Conservation (phyloP, 2,329 filamentous ascomycete species). For the Cyanodermella asteris region DNA sequence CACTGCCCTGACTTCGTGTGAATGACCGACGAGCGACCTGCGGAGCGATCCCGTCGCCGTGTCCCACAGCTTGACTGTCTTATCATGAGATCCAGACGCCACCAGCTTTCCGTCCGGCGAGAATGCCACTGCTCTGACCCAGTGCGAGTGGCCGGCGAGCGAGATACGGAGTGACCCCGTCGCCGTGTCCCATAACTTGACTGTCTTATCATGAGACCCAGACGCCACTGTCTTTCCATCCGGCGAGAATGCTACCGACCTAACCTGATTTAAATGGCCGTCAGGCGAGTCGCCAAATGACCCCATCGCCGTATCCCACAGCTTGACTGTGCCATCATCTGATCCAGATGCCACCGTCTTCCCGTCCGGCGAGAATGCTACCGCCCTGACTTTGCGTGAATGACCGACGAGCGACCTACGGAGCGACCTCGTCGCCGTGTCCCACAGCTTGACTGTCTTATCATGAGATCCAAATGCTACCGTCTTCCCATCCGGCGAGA, state of each 20-base stretch:
- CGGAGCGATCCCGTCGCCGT: constrained; percentile 39
- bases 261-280: too few species aligned
- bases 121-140: constrained; percentile 3
- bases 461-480: constrained; percentile 9
- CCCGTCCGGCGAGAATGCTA: constrained; percentile 6
- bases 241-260: constrained; percentile 6
- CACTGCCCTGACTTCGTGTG: constrained; percentile 77
- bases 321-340: constrained; percentile 1
- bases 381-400: neutral
- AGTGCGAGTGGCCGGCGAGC: constrained; percentile 2
- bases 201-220: constrained; percentile 1
- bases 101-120: constrained; percentile 5
- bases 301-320: constrained; percentile 3
- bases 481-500: constrained; percentile 7
- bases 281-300: too few species aligned
- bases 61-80: constrained; percentile 4
- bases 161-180: too few species aligned
- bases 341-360: constrained; percentile 3
- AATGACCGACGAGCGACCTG: constrained; percentile 78
- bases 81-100: constrained; percentile 4
- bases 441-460: constrained; percentile 8
- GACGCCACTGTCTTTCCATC: constrained; percentile 5
- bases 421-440: constrained; percentile 1
- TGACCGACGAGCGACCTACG: constrained; percentile 2
- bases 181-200: constrained; percentile 4